These are phyloP conservation scores for Diaporthe vaccinii DNA, from an alignment of 2,329 filamentous ascomycete species.

Conservation along the genomic window DNA sequence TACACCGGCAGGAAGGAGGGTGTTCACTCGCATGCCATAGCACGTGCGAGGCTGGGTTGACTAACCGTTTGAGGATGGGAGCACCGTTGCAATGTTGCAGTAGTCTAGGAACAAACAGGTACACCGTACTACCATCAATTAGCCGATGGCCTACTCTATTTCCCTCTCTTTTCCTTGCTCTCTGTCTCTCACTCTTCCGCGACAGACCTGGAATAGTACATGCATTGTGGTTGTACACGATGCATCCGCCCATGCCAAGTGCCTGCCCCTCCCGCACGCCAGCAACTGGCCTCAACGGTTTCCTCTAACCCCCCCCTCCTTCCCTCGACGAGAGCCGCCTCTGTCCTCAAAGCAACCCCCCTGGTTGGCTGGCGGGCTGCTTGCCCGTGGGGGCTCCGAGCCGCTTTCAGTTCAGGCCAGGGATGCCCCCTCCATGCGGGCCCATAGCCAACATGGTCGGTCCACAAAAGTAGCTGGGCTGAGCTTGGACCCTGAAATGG, in stretches of 20 bases:
- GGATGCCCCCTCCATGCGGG: neutral
- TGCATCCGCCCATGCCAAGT: neutral
- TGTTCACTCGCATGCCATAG: slow-evolving; percentile 9
- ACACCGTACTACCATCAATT: neutral
- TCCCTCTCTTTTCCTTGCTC: neutral
- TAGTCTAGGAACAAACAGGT: neutral
- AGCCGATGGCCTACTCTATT: neutral
- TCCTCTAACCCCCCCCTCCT: neutral
- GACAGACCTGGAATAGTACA: no score
- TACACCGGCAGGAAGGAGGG: neutral
- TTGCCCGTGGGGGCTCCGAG: slow-evolving; percentile 7
- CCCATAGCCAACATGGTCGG: slow-evolving; percentile 15
- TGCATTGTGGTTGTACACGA: neutral
- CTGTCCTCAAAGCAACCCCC: neutral
- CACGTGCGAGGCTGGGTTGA: neutral
- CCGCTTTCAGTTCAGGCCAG: neutral
- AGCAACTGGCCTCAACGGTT: slow-evolving; percentile 13
- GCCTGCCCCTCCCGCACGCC: neutral
- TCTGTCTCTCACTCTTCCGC: neutral
- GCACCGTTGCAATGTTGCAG: slow-evolving; percentile 15
- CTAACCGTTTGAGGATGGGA: slow-evolving; percentile 7
- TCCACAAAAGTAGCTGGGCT: slow-evolving; percentile 25
- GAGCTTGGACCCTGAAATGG: slow-evolving; percentile 30
- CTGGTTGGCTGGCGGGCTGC: neutral
- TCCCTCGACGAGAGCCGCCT: neutral